Percentiles rank a stretch among this genome's conserved stretches.
Conservation (phyloP, 2,329 filamentous ascomycete species). For the Talaromyces funiculosus region DNA sequence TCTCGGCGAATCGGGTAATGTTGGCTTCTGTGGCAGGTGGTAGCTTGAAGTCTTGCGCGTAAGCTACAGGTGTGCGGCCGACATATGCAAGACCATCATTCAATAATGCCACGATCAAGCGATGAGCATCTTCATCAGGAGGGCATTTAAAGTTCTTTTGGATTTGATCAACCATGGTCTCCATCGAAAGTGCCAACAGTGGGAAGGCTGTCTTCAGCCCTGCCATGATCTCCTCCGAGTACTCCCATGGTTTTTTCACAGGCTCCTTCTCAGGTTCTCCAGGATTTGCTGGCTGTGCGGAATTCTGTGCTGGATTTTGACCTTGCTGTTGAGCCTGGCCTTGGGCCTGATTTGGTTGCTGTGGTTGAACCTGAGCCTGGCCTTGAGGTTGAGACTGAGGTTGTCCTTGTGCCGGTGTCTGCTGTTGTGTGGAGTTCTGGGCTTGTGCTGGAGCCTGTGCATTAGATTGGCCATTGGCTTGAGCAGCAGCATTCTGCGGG, state of each 20-base stretch:
- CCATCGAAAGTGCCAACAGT: constrained; percentile 92
- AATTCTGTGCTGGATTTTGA: constrained; percentile 23
- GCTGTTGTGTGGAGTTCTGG: constrained; percentile 20
- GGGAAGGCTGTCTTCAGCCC: constrained; percentile 96
- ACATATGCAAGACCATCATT: constrained; percentile 95
- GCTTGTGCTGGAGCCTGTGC: constrained; percentile 20
- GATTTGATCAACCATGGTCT: constrained; percentile 99
- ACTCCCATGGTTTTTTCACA: constrained; percentile 84
- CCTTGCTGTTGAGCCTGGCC: constrained; percentile 12
- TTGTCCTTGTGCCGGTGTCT: constrained; percentile 17
- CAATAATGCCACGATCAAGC: constrained; percentile 91
- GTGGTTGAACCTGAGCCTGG: constrained; percentile 16
- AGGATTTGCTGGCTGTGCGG: constrained; percentile 20
- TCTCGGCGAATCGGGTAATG: constrained; percentile 93
- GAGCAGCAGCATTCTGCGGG: constrained; percentile 19
- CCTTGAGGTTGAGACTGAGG: constrained; percentile 5
- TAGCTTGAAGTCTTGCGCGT: constrained; percentile 85
- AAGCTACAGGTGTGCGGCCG: constrained; percentile 76
- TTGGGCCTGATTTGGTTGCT: constrained; percentile 20
- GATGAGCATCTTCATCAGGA: constrained; percentile 94
- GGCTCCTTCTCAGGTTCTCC: constrained; percentile 39
- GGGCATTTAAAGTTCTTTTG: constrained; percentile 99
- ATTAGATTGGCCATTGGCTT: constrained; percentile 23
- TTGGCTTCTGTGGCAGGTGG: constrained; percentile 89
- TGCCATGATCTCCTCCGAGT: constrained; percentile 91